Evolutionary conservation across 306 rosid genomes (phyloP), one percentile per base, ranked within the genome.

Genomic region (Alnus glutinosa): DNA sequence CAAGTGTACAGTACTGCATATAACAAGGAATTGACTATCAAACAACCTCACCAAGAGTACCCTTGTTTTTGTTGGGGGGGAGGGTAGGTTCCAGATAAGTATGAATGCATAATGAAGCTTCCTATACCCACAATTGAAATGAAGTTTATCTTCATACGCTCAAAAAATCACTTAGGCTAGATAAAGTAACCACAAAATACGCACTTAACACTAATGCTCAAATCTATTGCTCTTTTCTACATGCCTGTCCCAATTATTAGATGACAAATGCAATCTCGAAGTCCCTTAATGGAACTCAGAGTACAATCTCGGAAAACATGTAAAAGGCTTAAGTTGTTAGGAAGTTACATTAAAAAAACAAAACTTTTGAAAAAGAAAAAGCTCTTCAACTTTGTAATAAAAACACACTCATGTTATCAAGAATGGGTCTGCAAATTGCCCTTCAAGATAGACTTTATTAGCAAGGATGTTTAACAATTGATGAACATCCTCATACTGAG

Each of bases 401-500:
- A 67, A 76, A 11, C 32, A 19, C 77, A 78, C 77, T 47, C 59
- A 57, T 46, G 72, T 74, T 74, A 71, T 89, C 78, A 83, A 71
- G 77, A 83, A 71, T 75, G 78, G 61, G 69, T 72, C 75, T 61
- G 46, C 52, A 51, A 55, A 76, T 52, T 69, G 74, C 79, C 87
- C 87, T 71, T 89, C 91, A 67, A 82, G 83, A 58, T 77, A 50
- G 68, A 78, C 82, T 85, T 84, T 86, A 79, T 82, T 83, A 82
- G 89, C 75, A 68, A 88, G 89, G 79, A 72, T 78, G 82, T 80
- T 85, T 57, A 91, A 75, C 71, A 91, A 70, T 54, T 51, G 10
- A 28, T 78, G 81, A 69, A 90, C 87, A 78, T 89, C 89, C 75
- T 89, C 91, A 73, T 71, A 84, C 55, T 74, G 89, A 79, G 87